phyloP scores from a whole-genome alignment of 2,329 filamentous ascomycete species.

The Aspergillus terreus region DNA sequence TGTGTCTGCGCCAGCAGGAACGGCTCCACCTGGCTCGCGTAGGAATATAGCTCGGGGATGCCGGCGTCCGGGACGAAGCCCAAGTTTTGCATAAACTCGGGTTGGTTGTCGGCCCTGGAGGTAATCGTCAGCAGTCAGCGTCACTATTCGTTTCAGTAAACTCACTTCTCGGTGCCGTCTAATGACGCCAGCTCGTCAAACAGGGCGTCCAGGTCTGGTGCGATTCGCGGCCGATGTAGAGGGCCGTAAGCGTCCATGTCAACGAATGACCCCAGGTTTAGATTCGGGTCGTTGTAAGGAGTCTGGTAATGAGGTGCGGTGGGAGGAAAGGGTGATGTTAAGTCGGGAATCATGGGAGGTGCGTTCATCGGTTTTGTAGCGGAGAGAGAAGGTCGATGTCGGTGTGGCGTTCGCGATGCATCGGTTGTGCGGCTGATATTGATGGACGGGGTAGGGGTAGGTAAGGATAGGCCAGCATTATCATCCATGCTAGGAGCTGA shows the following conservation, averaged over 20 bases:
- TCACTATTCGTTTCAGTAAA: neutral
- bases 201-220: constrained; percentile 45
- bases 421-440: constrained; percentile 19
- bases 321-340: constrained; percentile 21
- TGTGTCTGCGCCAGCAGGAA: constrained; percentile 31
- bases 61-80: constrained; percentile 35
- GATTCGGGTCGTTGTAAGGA: constrained; percentile 24
- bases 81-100: constrained; percentile 38
- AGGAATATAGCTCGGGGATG: constrained; percentile 35
- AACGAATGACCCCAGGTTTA: constrained; percentile 24
- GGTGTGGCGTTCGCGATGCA: constrained; percentile 14
- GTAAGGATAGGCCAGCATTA: constrained; percentile 20
- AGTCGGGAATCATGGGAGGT: constrained; percentile 18
- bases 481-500: constrained; percentile 24
- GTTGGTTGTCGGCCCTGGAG: constrained; percentile 30
- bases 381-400: constrained; percentile 13
- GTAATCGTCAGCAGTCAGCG: constrained; percentile 10
- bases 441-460: constrained; percentile 26
- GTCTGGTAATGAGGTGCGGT: constrained; percentile 22
- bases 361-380: constrained; percentile 18
- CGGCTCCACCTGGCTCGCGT: constrained; percentile 31
- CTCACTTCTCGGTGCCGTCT: constrained; percentile 50
- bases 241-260: constrained; percentile 28
- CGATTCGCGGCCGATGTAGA: constrained; percentile 28
- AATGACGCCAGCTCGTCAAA: constrained; percentile 58